phyloP scores from a whole-genome alignment of 768 basidiomycete genomes.

The Hypsizygus marmoreus region DNA sequence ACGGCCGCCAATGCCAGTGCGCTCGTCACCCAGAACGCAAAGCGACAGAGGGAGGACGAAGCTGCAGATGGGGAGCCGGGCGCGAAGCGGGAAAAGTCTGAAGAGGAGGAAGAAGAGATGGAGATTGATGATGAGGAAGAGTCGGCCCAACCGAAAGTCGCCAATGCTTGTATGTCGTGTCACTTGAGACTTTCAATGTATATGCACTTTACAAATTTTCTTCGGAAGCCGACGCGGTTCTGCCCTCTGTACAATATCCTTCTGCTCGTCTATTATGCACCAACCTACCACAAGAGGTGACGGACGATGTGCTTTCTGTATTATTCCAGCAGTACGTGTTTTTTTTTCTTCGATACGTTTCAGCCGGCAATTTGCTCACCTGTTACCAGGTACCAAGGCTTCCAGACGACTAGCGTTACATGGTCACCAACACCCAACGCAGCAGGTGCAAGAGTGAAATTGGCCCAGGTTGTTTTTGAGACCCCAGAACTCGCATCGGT shows the following conservation, averaged over 20 bases:
- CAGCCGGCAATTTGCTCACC: slow-evolving; percentile 1
- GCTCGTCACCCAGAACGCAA: slow-evolving; percentile 50
- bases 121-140: slow-evolving; percentile 93
- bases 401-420: slow-evolving; percentile 68
- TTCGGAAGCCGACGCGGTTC: slow-evolving; percentile 40
- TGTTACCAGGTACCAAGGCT: slow-evolving; percentile 75
- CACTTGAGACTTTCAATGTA: slow-evolving; percentile 24
- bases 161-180: slow-evolving; percentile 49
- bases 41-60: slow-evolving; percentile 69
- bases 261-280: slow-evolving; percentile 72
- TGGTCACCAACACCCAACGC: slow-evolving; percentile 69
- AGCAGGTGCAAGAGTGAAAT: slow-evolving; percentile 69
- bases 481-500: slow-evolving; percentile 69
- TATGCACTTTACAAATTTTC: slow-evolving; percentile 32
- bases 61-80: slow-evolving; percentile 52
- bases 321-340: slow-evolving; percentile 87
- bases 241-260: slow-evolving; percentile 52
- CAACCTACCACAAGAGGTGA: slow-evolving; percentile 90
- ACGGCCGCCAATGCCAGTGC: slow-evolving; percentile 61
- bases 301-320: slow-evolving; percentile 81
- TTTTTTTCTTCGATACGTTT: slow-evolving; percentile 8
- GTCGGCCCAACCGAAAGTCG: slow-evolving; percentile 37
- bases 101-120: slow-evolving; percentile 86
- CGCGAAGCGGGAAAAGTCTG: slow-evolving; percentile 70
- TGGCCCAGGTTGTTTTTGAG: slow-evolving; percentile 82